Evolutionary conservation across 129 eudicot species (phyloP), one percentile per base, ranked within the genome.

Genomic region (carrot (Daucus carota)): DNA sequence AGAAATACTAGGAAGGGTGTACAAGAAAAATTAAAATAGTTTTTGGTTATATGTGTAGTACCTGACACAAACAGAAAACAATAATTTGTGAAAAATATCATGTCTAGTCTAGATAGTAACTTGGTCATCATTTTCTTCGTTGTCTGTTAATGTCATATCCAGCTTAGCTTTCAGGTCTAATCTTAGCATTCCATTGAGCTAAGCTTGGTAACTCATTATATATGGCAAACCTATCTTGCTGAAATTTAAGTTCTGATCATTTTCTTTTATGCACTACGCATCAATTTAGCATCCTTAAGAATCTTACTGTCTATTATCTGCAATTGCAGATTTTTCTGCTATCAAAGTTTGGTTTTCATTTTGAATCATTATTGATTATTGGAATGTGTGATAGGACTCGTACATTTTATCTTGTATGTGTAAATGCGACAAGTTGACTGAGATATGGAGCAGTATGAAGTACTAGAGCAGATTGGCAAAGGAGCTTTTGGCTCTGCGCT

Each of bases 401-500:
- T 44, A 63, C 47, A 42, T 59, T 68, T 77, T 44, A 40, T 41
- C 46, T 50, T 60, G 68, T 74, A 74, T 57, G 65, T 42, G 47
- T 52, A 52, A 88, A 76, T 76, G 60, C 71, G 59, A 76, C 54
- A 66, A 62, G 72, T 54, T 80, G 73, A 68, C 79, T 81, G 78
- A 73, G 31, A 76, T 63, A 95, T 91, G 99, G 99, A 95, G 75
- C 89, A 88, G 79, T 95, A 95, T 71, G 99, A 95, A 83, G 81
- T 95, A 73, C 84, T 95, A 70, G 99, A 91, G 85, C 99, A 95
- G 82, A 91, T 95, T 72, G 99, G 99, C 48, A 91, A 83, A 82
- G 99, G 99, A 46, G 90, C 99, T 15, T 95, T 95, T 81, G 99
- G 96, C 48, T 87, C 99, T 42, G 99, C 99, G 72, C 85, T 86